These are phyloP conservation scores for Candida palmyrensis DNA, from an alignment of 805 yeast genomes.

Conservation along the genomic window DNA sequence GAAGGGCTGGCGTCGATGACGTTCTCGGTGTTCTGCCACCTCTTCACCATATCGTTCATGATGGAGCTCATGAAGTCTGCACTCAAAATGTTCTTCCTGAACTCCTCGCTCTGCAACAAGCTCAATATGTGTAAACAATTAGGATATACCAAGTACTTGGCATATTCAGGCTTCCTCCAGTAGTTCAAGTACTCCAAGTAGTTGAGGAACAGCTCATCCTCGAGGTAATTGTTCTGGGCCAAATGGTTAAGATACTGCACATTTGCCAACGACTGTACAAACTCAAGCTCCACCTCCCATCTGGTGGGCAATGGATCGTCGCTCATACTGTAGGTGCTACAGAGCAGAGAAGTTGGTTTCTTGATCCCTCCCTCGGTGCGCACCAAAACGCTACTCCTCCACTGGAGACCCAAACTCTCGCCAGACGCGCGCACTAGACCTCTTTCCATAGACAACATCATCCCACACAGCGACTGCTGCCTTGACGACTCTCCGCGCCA, in stretches of 20 bases:
- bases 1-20: constrained; percentile 2
- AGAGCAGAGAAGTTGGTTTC: no score
- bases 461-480: no score
- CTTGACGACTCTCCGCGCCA: no score
- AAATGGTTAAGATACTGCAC: constrained; percentile 80
- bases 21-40: constrained; percentile 46
- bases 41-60: constrained; percentile 72
- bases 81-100: constrained; percentile 51
- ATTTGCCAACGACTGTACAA: constrained; percentile 88
- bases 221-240: constrained; percentile 77
- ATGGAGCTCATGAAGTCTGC: constrained; percentile 52
- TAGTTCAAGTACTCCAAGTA: constrained; percentile 80
- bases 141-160: constrained; percentile 74
- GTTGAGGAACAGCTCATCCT: constrained; percentile 64
- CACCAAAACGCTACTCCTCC: no score
- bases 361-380: no score
- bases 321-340: constrained; percentile 6
- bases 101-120: constrained; percentile 48
- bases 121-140: constrained; percentile 80
- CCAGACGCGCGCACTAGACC: no score
- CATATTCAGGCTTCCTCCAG: constrained; percentile 73
- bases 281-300: constrained; percentile 89
- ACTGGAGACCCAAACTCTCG: no score
- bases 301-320: constrained; percentile 51
- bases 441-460: no score